These are phyloP conservation scores for Syzygium syzygioides DNA, from an alignment of 441 rosid species.

Conservation along the genomic window DNA sequence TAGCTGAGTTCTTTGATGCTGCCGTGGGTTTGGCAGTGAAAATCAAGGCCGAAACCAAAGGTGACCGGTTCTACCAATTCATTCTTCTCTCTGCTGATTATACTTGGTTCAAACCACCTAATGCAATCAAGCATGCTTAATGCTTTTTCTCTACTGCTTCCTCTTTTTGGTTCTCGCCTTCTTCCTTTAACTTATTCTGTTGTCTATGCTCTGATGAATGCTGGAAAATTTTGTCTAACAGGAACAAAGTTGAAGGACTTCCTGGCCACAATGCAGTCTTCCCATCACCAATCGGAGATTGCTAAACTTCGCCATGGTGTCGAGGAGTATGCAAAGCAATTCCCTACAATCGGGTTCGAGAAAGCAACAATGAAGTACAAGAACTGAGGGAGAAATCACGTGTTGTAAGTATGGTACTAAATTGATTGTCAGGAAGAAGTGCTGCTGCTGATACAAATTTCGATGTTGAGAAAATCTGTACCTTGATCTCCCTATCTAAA, in stretches of 20 bases:
- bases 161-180: not conserved
- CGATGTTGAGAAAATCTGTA: not conserved
- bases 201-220: not conserved
- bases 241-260: conserved; percentile 96
- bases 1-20: conserved; percentile 77
- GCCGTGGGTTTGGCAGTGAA: conserved; percentile 65
- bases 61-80: conserved; percentile 18
- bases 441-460: not conserved
- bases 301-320: conserved; percentile 62
- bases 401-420: not conserved
- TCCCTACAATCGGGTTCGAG: conserved; percentile 91
- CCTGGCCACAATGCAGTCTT: conserved; percentile 43
- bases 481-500: not conserved
- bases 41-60: conserved; percentile 76
- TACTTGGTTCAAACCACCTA: not conserved
- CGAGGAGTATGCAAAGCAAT: conserved; percentile 93
- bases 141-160: not conserved
- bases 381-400: conserved; percentile 36
- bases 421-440: not conserved
- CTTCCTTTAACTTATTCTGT: not conserved
- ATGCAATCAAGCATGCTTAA: not conserved
- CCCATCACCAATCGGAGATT: conserved; percentile 59
- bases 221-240: conserved; percentile 18
- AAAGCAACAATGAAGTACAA: conserved; percentile 96
- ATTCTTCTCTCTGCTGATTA: not conserved